phyloP scores from a whole-genome alignment of 225 moss, liverwort and hornwort species.

The Pseudoscleropodium purum region DNA sequence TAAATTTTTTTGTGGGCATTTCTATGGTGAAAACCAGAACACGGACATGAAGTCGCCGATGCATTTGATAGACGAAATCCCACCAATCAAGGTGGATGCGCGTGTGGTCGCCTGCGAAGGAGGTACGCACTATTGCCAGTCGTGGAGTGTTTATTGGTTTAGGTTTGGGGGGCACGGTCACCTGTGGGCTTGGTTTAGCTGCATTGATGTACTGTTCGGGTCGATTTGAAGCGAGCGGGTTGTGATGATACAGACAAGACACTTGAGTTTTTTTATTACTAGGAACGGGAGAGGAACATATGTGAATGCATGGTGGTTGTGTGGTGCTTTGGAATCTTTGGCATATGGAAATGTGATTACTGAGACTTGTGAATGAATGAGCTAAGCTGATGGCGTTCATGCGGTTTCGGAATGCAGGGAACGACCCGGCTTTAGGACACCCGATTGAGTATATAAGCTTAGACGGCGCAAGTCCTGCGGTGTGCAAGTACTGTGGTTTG shows the following conservation, averaged over 20 bases:
- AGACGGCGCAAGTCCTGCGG: constrained; percentile 37
- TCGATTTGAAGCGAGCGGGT: not conserved
- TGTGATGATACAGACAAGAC: not conserved
- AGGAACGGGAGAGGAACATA: not conserved
- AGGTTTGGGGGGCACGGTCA: not conserved
- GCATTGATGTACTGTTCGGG: not conserved
- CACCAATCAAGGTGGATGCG: constrained; percentile 63
- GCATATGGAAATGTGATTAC: not conserved
- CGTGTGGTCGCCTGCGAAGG: constrained; percentile 89
- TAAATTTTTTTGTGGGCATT: not conserved
- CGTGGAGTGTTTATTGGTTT: not conserved
- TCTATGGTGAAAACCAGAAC: constrained; percentile 10
- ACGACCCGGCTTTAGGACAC: constrained; percentile 77
- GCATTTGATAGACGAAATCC: constrained; percentile 71
- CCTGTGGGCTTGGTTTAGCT: not conserved
- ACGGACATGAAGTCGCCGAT: constrained; percentile 69
- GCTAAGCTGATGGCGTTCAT: not conserved
- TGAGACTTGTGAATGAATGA: not conserved
- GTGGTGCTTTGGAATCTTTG: not conserved
- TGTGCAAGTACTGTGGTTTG: constrained; percentile 40
- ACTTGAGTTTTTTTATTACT: not conserved
- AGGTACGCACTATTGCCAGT: constrained; percentile 7
- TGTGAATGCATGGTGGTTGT: not conserved
- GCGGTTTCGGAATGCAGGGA: constrained; percentile 21
- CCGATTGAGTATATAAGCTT: constrained; percentile 87